Conservation (phyloP, 2,329 filamentous ascomycete genomes). For the Fusarium goolgardi region DNA sequence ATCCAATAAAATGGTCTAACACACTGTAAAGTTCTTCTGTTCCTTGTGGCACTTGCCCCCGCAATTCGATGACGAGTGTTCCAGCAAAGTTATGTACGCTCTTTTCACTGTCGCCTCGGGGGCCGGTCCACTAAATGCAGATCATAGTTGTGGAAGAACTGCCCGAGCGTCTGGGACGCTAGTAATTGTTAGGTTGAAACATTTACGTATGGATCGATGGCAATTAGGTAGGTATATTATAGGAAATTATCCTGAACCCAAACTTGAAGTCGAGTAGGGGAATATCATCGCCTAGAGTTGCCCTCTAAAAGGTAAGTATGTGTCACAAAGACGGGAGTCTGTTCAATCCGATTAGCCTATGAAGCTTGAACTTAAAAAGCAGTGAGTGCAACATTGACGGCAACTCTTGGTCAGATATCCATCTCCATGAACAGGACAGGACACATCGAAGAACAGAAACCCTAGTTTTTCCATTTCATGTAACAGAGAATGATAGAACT, state of each 20-base stretch:
- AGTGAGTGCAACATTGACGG: background rate
- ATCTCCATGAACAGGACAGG: background rate
- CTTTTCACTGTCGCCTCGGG: background rate
- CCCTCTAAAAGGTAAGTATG: background rate
- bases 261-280: background rate
- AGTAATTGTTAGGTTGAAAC: background rate
- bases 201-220: background rate
- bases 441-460: background rate
- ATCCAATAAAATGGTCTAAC: background rate
- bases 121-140: conserved; percentile 3
- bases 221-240: background rate
- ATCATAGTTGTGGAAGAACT: background rate
- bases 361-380: background rate
- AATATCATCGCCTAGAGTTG: background rate
- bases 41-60: background rate
- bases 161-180: conserved; percentile 2
- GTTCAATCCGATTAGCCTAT: background rate
- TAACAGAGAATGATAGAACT: background rate
- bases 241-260: background rate
- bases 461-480: conserved; percentile 5
- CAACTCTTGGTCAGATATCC: background rate
- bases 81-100: background rate
- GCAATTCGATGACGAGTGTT: conserved; percentile 3
- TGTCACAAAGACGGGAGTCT: background rate
- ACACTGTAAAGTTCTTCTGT: background rate